Conservation (phyloP, 2,329 filamentous ascomycete species). For the Phaeosphaeriaceae sp. region DNA sequence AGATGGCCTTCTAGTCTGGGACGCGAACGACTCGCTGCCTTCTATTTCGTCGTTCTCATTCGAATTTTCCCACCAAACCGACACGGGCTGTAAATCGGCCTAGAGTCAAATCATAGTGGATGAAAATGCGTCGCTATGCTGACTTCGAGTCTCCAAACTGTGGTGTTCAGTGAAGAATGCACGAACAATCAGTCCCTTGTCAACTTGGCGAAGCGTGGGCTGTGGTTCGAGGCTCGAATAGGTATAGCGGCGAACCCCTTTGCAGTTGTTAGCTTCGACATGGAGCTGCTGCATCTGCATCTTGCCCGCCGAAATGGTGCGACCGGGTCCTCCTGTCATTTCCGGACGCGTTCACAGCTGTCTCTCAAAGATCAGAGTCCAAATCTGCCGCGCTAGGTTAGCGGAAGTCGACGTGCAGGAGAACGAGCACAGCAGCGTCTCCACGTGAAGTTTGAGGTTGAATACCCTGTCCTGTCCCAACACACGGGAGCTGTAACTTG, state of each 20-base stretch:
- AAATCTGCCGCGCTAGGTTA: neutral
- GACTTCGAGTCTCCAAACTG: too few relatives aligned
- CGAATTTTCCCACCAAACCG: too few relatives aligned
- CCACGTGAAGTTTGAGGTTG: conserved; percentile 1
- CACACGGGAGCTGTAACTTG: neutral
- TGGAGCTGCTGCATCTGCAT: neutral
- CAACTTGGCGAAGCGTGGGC: neutral
- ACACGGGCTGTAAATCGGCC: too few relatives aligned
- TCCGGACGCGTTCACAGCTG: neutral
- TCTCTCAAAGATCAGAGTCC: neutral
- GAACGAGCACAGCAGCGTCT: conserved; percentile 1
- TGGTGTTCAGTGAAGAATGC: neutral
- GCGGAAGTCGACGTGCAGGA: neutral
- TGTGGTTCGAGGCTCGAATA: neutral
- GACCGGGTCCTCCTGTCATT: neutral
- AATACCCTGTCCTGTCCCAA: neutral
- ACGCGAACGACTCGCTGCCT: too few relatives aligned
- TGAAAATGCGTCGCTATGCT: too few relatives aligned
- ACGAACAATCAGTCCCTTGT: neutral
- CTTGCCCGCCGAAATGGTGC: neutral
- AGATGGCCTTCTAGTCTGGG: too few relatives aligned
- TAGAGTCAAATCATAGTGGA: too few relatives aligned
- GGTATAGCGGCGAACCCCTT: neutral
- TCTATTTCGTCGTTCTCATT: too few relatives aligned
- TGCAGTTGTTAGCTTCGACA: neutral